Percentiles rank a stretch among this genome's conserved stretches.
Evolutionary conservation across 2,329 filamentous ascomycete species (phyloP).

Genomic region (Ophiostoma sp.): DNA sequence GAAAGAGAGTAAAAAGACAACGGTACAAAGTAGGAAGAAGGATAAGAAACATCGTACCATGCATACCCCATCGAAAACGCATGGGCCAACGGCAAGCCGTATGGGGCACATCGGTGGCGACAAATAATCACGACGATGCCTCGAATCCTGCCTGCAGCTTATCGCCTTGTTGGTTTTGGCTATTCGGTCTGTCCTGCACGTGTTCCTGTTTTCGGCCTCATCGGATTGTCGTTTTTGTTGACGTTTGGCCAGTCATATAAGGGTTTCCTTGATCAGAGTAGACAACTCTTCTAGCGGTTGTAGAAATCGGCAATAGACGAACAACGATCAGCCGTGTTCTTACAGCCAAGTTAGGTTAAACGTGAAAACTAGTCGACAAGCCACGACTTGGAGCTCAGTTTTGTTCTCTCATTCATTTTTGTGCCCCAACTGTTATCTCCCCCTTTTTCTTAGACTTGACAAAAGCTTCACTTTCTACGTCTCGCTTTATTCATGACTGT

Average conservation of each 20-base stretch:
- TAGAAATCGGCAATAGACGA: background rate
- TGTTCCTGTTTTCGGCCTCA: background rate
- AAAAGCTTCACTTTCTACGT: background rate
- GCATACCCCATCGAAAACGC: background rate
- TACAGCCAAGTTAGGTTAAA: background rate
- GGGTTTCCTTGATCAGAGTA: too few species aligned
- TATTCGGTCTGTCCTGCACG: background rate
- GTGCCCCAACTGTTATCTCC: background rate
- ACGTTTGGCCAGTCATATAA: background rate
- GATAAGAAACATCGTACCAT: background rate
- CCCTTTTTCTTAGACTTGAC: background rate
- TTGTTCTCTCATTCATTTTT: background rate
- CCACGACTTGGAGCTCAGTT: background rate
- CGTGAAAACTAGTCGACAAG: background rate
- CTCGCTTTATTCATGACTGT: background rate
- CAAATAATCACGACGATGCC: background rate
- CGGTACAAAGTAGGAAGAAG: background rate
- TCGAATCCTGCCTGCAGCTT: conserved; percentile 2
- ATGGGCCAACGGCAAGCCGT: conserved; percentile 3
- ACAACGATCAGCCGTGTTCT: background rate
- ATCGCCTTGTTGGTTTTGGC: background rate
- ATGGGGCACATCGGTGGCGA: conserved; percentile 6
- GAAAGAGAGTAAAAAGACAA: background rate
- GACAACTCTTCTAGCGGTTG: background rate
- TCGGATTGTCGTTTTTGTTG: background rate